Base-by-base conservation (phyloP, 2,329 filamentous ascomycete genomes). In the Trichophyton mentagrophytes region DNA sequence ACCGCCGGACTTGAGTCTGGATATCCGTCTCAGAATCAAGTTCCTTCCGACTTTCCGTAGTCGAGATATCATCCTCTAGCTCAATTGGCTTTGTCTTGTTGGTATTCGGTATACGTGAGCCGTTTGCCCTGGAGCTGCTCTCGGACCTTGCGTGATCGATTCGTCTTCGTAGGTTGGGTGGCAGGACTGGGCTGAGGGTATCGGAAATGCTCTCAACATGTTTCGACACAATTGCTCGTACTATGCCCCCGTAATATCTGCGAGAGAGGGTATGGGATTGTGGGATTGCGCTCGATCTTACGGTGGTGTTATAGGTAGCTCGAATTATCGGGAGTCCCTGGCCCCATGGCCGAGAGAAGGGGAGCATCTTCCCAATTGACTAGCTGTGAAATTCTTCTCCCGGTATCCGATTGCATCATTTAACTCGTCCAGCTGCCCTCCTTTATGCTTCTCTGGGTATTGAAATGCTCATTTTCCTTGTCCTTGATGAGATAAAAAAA, bases 1-100 rank as follows among this genome's bases (percentile, higher is more conserved):
- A 66, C 20, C 72, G 69, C 57, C 75, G 76, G 65, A 78, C 69
- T 60, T 73, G 67, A 51, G 49, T 58, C 36, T 62, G 58, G 17
- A 65, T 63, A 53, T 60, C 33, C n/a, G 53, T 61, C 25, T 63
- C 63, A 15, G 58, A 44, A 55, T 42, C 33, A 20, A 59, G 15
- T 3, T 22, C 15, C 15, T 15, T 46, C 17, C 57, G 53, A n/a
- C 53, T 56, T 33, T 62, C 61, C 3, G 62, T 62, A 20, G 62
- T 62, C 3, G 61, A 61, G 15, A 61, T 36, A 22, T 64, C 62
- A 33, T 64, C 61, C 55, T 64, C 60, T n/a, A 61, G 59, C n/a
- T 51, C 46, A 33, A 58, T 60, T 51, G 44, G n/a, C 8, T 55
- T 20, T 2, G 15, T 36, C 13, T 55, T 36, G 11, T 6, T 36